phyloP scores from a whole-genome alignment of 352 stramenopile species.

The Globisporangium barbulae region DNA sequence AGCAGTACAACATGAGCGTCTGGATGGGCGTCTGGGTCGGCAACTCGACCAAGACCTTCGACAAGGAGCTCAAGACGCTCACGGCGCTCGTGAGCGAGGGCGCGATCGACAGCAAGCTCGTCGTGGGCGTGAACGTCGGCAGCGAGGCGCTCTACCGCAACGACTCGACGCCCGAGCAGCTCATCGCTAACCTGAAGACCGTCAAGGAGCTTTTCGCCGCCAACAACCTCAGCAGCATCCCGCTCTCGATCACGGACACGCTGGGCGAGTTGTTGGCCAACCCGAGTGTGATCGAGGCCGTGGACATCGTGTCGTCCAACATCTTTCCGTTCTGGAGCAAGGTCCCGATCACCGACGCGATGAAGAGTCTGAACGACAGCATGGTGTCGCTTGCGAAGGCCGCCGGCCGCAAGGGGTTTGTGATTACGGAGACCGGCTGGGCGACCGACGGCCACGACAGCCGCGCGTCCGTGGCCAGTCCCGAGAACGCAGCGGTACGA shows the following conservation, averaged over 20 bases:
- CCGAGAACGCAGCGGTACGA: slow-evolving; percentile 27
- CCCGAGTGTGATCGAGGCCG: slow-evolving; percentile 50
- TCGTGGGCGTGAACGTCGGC: slow-evolving; percentile 64
- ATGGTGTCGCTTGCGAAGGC: slow-evolving; percentile 31
- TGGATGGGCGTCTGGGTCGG: slow-evolving; percentile 67
- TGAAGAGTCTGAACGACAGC: slow-evolving; percentile 42
- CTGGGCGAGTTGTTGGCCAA: slow-evolving; percentile 45
- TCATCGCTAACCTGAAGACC: slow-evolving; percentile 51
- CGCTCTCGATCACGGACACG: slow-evolving; percentile 68
- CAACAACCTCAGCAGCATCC: slow-evolving; percentile 29
- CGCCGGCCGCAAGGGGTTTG: slow-evolving; percentile 48
- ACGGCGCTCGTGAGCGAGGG: slow-evolving; percentile 30
- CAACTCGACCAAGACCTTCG: slow-evolving; percentile 31
- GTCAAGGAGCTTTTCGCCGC: slow-evolving; percentile 43
- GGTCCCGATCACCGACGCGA: slow-evolving; percentile 29
- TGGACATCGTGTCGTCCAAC: slow-evolving; percentile 63
- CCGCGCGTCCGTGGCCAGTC: slow-evolving; percentile 31
- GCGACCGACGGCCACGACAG: slow-evolving; percentile 32
- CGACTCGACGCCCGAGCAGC: slow-evolving; percentile 36
- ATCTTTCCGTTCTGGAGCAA: slow-evolving; percentile 73
- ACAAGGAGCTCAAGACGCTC: slow-evolving; percentile 38
- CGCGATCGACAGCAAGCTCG: slow-evolving; percentile 22
- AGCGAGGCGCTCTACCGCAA: slow-evolving; percentile 65
- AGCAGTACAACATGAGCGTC: slow-evolving; percentile 42
- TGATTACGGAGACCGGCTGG: slow-evolving; percentile 73